Base-by-base conservation (phyloP, 2,329 filamentous ascomycete genomes). In the Nigrospora sphaerica region DNA sequence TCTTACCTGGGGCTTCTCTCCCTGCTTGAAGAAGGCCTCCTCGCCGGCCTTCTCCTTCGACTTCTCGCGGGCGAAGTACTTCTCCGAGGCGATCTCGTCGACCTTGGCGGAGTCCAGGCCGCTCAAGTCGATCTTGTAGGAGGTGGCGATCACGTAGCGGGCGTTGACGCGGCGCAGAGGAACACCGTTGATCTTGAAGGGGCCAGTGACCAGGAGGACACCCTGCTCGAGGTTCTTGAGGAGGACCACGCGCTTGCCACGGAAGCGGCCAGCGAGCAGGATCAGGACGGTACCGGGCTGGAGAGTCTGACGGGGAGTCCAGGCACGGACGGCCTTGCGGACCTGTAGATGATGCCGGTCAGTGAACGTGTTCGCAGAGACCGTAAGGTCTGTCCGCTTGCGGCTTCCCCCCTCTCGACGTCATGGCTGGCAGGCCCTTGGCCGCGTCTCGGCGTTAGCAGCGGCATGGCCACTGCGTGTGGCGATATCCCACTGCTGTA, bases 151-250 rank as follows among this genome's bases (percentile, higher is more conserved):
- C 69, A 95, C 88, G 76, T 93, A 95, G 75, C 88, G 85, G 70
- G 88, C 80, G 79, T 95, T 95, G 71, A 95, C 88, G 72, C 88
- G 84, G 77, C 93, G 86, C 68, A 98, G 86, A 62, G 93, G 93
- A 59, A 98, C 93, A 74, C 93, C 93, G 80, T 98, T 98, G 79
- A 98, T 86, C 86, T 97, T 98, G 88, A 97, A 98, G 71, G 93
- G 93, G 66, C 93, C 93, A 70, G 93, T 98, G 66, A 98, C 90
- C 72, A 98, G 89, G 73, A 98, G 90, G 60, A 96, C 89, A 78
- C 93, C 93, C 80, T 96, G 89, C 69, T 88, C 81, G 68, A 98
- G 91, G 75, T 86, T 83, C 85, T 97, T 97, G 73, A 98, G 87
- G 77, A 97, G 90, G 68, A 98, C 81, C 67, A 98, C 93, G 72